Base-by-base conservation (phyloP, 257 asterid species). In the Plantago elongata region DNA sequence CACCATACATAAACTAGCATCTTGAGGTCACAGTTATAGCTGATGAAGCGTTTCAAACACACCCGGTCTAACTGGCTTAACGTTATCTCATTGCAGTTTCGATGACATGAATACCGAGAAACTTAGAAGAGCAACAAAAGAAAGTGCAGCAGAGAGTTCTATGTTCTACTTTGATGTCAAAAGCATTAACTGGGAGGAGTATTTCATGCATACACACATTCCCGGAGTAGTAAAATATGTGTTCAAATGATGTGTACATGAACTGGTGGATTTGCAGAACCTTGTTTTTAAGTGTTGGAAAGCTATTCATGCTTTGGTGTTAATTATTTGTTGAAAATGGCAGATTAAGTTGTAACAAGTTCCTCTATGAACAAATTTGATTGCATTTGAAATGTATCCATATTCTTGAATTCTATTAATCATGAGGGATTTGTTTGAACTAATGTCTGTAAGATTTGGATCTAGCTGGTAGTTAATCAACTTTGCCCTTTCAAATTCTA, bases 191-290 rank as follows among this genome's bases (percentile, higher is more conserved):
- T 90, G 96, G 97, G 94, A 80, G 22, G 97, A 90, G 34, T 87
- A 90, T 69, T 79, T 85, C 81, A 56, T 73, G 79, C 81, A 73
- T 16, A 78, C 38, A 30, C 96, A 90, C 75, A 40, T 87, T 30
- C 97, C 97, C 51, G 97, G 97, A 45, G 76, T 71, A 4, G 96
- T 87, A 0, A 90, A 85, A 75, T 73, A 85, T 51, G 90, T 84
- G 11, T 75, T 87, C 71, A 84, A 81, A 65, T 88, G 69, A 82
- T 43, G 40, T 34, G 8, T 34, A 34, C 40, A 34, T 34, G 8
- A 34, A 34, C 40, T 7, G 40, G 40, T 34, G 40, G 40, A 34
- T 64, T 59, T 68, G 51, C 40, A 45, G 13, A 7, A 48, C 9
- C 22, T 22, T 59, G 38, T 63, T 45, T 65, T 60, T n/a, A 59